phyloP scores from a whole-genome alignment of 225 moss, liverwort and hornwort genomes.

The Physcomitrium patens region DNA sequence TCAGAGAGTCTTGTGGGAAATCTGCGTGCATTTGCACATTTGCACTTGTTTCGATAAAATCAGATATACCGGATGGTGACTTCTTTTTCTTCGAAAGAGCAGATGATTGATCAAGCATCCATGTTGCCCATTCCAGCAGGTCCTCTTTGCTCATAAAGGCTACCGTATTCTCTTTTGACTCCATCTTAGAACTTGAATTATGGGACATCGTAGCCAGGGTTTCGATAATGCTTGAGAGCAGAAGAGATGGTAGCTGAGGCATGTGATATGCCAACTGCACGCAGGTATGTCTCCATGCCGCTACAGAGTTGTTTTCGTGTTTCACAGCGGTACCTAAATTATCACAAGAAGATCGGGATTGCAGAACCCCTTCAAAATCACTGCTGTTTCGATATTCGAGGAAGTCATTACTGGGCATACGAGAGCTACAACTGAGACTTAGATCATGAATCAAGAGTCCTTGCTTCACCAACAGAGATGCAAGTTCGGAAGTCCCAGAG shows the following conservation, averaged over 20 bases:
- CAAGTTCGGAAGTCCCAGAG: conserved; percentile 42
- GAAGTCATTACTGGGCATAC: background rate
- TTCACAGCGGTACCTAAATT: background rate
- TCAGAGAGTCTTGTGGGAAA: conserved; percentile 20
- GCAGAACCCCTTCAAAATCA: background rate
- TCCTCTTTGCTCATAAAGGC: background rate
- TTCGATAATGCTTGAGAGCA: conserved; percentile 26
- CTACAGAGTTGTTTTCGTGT: conserved; percentile 8
- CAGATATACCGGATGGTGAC: background rate
- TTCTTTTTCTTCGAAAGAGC: conserved; percentile 1
- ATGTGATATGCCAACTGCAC: conserved; percentile 31
- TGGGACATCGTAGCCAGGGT: conserved; percentile 1
- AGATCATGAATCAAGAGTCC: conserved; percentile 48
- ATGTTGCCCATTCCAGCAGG: conserved; percentile 21
- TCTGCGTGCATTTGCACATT: conserved; percentile 9
- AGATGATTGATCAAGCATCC: conserved; percentile 30
- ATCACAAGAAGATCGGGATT: background rate
- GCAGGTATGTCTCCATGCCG: conserved; percentile 28
- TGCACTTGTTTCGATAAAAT: background rate
- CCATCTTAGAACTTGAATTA: background rate
- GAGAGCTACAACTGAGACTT: background rate
- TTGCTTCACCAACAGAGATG: conserved; percentile 47
- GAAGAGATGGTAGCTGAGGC: conserved; percentile 22
- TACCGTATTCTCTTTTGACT: background rate
- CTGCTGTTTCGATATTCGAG: background rate